Evolutionary conservation across 2,329 filamentous ascomycete genomes (phyloP).

Genomic region (Hymenoscyphus occultus): DNA sequence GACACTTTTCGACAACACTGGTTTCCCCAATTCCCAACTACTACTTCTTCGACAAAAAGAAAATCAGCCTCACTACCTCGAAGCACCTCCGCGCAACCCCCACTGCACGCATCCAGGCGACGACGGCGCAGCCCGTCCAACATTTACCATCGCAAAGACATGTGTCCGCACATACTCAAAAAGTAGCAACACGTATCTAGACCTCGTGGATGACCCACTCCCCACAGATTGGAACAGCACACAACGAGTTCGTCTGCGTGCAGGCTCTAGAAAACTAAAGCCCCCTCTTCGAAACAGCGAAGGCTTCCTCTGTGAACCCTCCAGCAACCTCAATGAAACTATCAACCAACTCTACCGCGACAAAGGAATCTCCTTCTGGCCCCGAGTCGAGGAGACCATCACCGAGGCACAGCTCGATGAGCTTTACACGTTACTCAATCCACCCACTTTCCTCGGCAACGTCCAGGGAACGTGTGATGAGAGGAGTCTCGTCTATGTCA

Average conservation of each 20-base stretch:
- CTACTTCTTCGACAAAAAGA: constrained; percentile 25
- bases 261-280: constrained; percentile 44
- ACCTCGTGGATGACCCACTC: constrained; percentile 53
- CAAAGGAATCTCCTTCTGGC: constrained; percentile 37
- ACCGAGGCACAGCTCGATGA: constrained; percentile 34
- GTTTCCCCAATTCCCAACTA: constrained; percentile 29
- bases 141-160: constrained; percentile 52
- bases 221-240: constrained; percentile 37
- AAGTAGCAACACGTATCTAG: constrained; percentile 53
- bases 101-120: constrained; percentile 50
- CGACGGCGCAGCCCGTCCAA: constrained; percentile 40
- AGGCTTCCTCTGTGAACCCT: constrained; percentile 20
- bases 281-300: constrained; percentile 29
- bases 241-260: constrained; percentile 47
- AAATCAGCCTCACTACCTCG: constrained; percentile 40
- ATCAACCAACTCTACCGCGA: constrained; percentile 30
- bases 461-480: constrained; percentile 47
- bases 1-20: constrained; percentile 15
- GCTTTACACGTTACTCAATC: constrained; percentile 42
- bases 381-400: constrained; percentile 21
- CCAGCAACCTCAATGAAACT: constrained; percentile 21
- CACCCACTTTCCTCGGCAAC: constrained; percentile 37
- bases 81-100: constrained; percentile 39
- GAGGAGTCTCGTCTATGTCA: constrained; percentile 46
- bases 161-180: constrained; percentile 54